Conservation (phyloP, 179 eudicot genomes). For the Nepenthes alata region DNA sequence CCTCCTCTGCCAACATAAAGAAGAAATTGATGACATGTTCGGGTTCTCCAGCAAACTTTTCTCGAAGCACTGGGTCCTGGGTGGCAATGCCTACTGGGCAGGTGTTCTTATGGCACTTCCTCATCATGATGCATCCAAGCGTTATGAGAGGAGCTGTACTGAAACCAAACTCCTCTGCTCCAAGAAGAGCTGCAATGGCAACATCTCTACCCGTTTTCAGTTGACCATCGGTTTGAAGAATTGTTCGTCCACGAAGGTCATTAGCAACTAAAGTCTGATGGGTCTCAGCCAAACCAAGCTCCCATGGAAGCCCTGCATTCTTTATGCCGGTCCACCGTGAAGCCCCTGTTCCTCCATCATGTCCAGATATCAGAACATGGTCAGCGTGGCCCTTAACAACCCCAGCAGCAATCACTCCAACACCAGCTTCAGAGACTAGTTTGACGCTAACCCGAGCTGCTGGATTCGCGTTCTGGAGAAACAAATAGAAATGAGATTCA, state of each 20-base stretch:
- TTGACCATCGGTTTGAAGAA: slow-evolving; percentile 89
- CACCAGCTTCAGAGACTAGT: slow-evolving; percentile 98
- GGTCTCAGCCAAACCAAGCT: slow-evolving; percentile 97
- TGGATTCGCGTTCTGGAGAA: slow-evolving; percentile 80
- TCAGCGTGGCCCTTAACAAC: slow-evolving; percentile 99
- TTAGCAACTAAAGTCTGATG: slow-evolving; percentile 98
- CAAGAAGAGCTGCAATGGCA: slow-evolving; percentile 96
- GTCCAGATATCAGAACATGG: slow-evolving; percentile 93
- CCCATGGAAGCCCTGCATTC: slow-evolving; percentile 99
- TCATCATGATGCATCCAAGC: slow-evolving; percentile 98
- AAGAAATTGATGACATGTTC: slow-evolving; percentile 96
- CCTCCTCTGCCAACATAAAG: slow-evolving; percentile 96
- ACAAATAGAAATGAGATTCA: background rate
- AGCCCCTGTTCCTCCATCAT: slow-evolving; percentile 99
- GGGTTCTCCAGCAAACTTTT: slow-evolving; percentile 96
- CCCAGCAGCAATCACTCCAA: slow-evolving; percentile 95
- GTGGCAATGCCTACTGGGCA: slow-evolving; percentile 99
- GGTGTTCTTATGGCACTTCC: slow-evolving; percentile 97
- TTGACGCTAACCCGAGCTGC: slow-evolving; percentile 91
- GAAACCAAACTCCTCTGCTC: slow-evolving; percentile 99
- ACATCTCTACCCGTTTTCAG: slow-evolving; percentile 97
- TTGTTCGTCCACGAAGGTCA: slow-evolving; percentile 88
- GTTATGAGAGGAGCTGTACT: slow-evolving; percentile 98
- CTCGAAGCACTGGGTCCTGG: slow-evolving; percentile 94
- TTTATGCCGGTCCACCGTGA: slow-evolving; percentile 99